These are phyloP conservation scores for Trypanosoma cruzi DNA, from an alignment of 208 protist genomes.

Conservation along the genomic window DNA sequence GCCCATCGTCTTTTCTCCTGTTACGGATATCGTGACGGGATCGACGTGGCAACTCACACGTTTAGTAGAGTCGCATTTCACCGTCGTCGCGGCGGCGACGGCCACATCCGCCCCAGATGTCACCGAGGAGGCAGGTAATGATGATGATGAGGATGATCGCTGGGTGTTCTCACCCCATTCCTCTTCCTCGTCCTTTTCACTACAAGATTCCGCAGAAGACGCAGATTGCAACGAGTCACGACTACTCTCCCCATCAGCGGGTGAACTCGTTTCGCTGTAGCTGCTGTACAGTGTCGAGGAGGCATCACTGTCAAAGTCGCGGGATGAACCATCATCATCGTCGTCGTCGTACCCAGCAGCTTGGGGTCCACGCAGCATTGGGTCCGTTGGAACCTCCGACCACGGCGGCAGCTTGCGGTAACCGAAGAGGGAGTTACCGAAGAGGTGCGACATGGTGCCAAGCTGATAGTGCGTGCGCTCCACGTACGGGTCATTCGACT, in stretches of 20 bases:
- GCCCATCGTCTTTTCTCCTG: neutral
- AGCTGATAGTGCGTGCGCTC: conserved; percentile 52
- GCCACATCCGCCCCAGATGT: neutral
- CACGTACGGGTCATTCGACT: conserved; percentile 41
- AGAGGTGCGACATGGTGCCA: conserved; percentile 63
- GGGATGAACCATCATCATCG: neutral
- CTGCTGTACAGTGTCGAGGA: neutral
- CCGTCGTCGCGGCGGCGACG: neutral
- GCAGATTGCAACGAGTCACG: conserved; percentile 29
- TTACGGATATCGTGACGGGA: neutral
- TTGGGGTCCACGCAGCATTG: conserved; percentile 33
- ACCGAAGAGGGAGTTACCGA: conserved; percentile 43
- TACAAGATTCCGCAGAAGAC: conserved; percentile 15
- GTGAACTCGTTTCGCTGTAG: neutral
- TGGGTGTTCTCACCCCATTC: neutral
- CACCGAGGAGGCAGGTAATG: no score
- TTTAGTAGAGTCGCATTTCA: neutral
- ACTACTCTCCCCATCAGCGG: neutral
- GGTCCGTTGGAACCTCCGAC: conserved; percentile 36
- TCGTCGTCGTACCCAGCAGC: neutral
- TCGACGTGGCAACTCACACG: neutral
- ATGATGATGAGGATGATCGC: neutral
- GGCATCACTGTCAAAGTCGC: neutral
- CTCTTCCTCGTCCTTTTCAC: neutral
- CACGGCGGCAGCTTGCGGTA: conserved; percentile 62